A percentile compares a stretch with the other conserved stretches of the same genome.
These are phyloP conservation scores for Leptographium flavum DNA, from an alignment of 2,329 filamentous ascomycete genomes.

Conservation along the genomic window DNA sequence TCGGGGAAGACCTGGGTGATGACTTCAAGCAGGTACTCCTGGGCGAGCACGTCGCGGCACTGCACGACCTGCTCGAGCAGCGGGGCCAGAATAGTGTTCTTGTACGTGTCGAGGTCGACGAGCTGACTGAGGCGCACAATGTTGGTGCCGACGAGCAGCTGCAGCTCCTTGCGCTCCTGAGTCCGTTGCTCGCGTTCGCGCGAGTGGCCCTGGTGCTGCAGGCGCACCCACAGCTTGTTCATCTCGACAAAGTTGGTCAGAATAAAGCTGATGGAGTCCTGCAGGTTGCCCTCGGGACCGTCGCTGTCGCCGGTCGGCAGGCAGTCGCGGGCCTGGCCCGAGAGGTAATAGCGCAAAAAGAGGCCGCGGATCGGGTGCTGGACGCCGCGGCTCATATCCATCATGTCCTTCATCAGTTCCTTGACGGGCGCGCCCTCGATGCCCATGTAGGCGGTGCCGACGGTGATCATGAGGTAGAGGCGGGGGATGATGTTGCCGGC, in stretches of 20 bases:
- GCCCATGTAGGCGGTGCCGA: constrained; percentile 97
- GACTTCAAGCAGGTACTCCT: constrained; percentile 94
- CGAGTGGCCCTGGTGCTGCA: constrained; percentile 96
- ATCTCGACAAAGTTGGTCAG: constrained; percentile 99
- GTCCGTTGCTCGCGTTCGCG: constrained; percentile 86
- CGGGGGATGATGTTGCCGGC: constrained; percentile 94
- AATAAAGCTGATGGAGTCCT: constrained; percentile 96
- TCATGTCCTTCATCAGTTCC: constrained; percentile 99
- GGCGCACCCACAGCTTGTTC: constrained; percentile 97
- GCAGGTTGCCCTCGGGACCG: constrained; percentile 85
- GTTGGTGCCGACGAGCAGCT: constrained; percentile 91
- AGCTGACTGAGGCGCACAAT: constrained; percentile 88
- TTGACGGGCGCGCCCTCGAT: constrained; percentile 97
- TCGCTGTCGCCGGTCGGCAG: constrained; percentile 72
- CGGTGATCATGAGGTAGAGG: constrained; percentile 97
- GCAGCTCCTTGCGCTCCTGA: constrained; percentile 87
- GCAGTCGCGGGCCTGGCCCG: constrained; percentile 82
- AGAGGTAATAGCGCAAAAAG: constrained; percentile 91
- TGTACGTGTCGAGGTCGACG: constrained; percentile 90
- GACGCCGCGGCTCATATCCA: constrained; percentile 98
- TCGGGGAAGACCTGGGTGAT: constrained; percentile 98
- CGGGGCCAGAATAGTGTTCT: constrained; percentile 74
- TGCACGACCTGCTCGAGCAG: constrained; percentile 94
- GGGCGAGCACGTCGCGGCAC: constrained; percentile 88
- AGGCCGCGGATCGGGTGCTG: constrained; percentile 93